phyloP scores from a whole-genome alignment of 2,329 filamentous ascomycete genomes.

The Alternaria infectoria region DNA sequence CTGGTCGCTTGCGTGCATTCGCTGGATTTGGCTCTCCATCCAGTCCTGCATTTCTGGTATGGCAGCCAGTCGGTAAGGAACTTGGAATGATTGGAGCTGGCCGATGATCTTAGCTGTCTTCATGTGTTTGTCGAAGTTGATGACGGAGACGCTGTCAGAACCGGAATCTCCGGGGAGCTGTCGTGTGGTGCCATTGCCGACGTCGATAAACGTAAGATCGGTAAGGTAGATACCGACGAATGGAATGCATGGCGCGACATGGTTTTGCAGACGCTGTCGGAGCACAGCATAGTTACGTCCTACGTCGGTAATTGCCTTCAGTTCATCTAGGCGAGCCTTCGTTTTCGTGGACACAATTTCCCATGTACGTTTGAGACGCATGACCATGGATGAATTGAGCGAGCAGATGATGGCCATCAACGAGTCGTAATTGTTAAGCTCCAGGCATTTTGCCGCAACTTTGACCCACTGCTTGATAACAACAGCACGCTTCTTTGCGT shows the following conservation, averaged over 20 bases:
- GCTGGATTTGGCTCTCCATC: slow-evolving; percentile 81
- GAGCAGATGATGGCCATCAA: slow-evolving; percentile 97
- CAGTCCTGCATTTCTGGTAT: slow-evolving; percentile 91
- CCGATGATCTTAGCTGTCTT: slow-evolving; percentile 95
- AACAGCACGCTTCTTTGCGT: slow-evolving; percentile 87
- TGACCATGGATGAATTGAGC: slow-evolving; percentile 88
- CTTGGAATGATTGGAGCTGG: slow-evolving; percentile 94
- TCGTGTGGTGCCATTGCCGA: slow-evolving; percentile 87
- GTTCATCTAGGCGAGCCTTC: slow-evolving; percentile 75
- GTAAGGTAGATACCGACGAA: slow-evolving; percentile 97
- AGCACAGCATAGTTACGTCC: slow-evolving; percentile 90
- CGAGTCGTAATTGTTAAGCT: slow-evolving; percentile 94
- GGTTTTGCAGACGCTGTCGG: slow-evolving; percentile 80
- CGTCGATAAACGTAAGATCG: slow-evolving; percentile 93
- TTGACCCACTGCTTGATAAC: slow-evolving; percentile 99
- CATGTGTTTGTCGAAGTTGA: slow-evolving; percentile 98
- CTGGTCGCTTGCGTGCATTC: slow-evolving; percentile 71
- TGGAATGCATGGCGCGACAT: slow-evolving; percentile 89
- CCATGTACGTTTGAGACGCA: slow-evolving; percentile 89
- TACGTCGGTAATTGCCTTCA: slow-evolving; percentile 86
- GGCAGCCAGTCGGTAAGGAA: slow-evolving; percentile 83
- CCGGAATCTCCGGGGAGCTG: slow-evolving; percentile 67
- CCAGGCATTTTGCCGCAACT: slow-evolving; percentile 82
- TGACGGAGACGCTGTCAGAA: slow-evolving; percentile 74
- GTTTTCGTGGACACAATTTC: slow-evolving; percentile 84